phyloP scores from a whole-genome alignment of 2,329 filamentous ascomycete genomes.

The Ophiosphaerella korrae region DNA sequence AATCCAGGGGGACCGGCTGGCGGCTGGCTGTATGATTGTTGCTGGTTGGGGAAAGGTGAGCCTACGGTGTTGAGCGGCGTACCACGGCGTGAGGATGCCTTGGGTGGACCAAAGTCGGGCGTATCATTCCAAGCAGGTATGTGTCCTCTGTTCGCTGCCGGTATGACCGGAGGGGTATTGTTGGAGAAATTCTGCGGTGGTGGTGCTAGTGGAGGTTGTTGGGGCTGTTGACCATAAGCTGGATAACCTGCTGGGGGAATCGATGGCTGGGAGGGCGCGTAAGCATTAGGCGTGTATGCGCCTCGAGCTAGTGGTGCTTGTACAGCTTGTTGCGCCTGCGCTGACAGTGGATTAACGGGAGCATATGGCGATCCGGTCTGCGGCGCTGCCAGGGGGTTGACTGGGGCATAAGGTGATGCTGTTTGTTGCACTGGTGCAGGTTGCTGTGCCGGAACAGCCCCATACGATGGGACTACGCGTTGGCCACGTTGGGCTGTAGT shows the following conservation, averaged over 20 bases:
- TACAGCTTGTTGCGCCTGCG: conserved; percentile 1
- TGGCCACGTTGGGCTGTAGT: conserved; percentile 39
- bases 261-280: conserved; percentile 54
- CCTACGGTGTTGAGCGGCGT: conserved; percentile 75
- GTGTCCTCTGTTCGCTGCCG: conserved; percentile 72
- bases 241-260: conserved; percentile 49
- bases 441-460: conserved; percentile 27
- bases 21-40: conserved; percentile 59
- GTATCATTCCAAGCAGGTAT: conserved; percentile 93
- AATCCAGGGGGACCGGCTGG: conserved; percentile 58
- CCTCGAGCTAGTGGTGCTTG: conserved; percentile 29
- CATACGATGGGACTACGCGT: conserved; percentile 45
- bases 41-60: conserved; percentile 75
- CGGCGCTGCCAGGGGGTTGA: conserved; percentile 35
- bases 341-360: conserved; percentile 12
- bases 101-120: conserved; percentile 74
- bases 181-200: conserved; percentile 67
- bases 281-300: conserved; percentile 58
- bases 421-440: conserved; percentile 26
- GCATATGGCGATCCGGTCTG: conserved; percentile 31
- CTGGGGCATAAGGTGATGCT: conserved; percentile 27
- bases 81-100: conserved; percentile 69
- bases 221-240: conserved; percentile 50
- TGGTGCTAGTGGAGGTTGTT: conserved; percentile 56
- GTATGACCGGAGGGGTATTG: conserved; percentile 64